These are phyloP conservation scores for Aspergillus baeticus DNA, from an alignment of 495 filamentous ascomycete species.

Conservation along the genomic window DNA sequence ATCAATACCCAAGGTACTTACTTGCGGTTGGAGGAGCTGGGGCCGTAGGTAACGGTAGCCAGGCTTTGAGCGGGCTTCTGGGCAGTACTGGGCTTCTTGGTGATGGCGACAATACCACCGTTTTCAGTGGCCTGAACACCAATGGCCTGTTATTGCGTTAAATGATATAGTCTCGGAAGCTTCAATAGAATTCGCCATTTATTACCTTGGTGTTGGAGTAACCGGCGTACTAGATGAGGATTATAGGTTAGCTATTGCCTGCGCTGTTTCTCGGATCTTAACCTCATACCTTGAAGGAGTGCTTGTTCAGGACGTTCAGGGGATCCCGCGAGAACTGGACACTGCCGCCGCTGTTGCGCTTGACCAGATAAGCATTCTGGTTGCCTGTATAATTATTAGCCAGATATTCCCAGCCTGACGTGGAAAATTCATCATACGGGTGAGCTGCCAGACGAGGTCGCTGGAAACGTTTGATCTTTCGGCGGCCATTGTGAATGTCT, in stretches of 20 bases:
- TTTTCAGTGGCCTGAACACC: conserved; percentile 67
- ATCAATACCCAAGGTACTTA: too few species aligned
- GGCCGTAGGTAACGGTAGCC: conserved; percentile 63
- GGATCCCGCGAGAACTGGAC: conserved; percentile 90
- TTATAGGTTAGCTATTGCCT: conserved; percentile 24
- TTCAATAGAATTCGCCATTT: conserved; percentile 17
- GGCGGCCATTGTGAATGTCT: conserved; percentile 42
- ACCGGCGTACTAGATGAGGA: conserved; percentile 69
- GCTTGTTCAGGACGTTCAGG: conserved; percentile 84
- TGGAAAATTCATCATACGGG: conserved; percentile 62
- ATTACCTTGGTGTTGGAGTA: conserved; percentile 93
- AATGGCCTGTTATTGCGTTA: conserved; percentile 62
- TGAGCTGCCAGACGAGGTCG: conserved; percentile 88
- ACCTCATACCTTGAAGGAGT: conserved; percentile 77
- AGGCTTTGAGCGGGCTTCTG: conserved; percentile 66
- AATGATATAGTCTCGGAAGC: conserved; percentile 2
- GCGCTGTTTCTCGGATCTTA: background rate
- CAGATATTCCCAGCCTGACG: too few species aligned
- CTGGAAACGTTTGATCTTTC: conserved; percentile 66
- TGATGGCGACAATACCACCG: conserved; percentile 70
- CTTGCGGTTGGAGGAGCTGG: conserved; percentile 73
- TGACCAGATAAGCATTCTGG: conserved; percentile 84
- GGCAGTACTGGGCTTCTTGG: conserved; percentile 73
- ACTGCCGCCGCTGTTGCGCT: conserved; percentile 74
- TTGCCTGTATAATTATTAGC: conserved; percentile 63